These are phyloP conservation scores for Capsella rubella DNA, from an alignment of 441 rosid genomes.

Conservation along the genomic window DNA sequence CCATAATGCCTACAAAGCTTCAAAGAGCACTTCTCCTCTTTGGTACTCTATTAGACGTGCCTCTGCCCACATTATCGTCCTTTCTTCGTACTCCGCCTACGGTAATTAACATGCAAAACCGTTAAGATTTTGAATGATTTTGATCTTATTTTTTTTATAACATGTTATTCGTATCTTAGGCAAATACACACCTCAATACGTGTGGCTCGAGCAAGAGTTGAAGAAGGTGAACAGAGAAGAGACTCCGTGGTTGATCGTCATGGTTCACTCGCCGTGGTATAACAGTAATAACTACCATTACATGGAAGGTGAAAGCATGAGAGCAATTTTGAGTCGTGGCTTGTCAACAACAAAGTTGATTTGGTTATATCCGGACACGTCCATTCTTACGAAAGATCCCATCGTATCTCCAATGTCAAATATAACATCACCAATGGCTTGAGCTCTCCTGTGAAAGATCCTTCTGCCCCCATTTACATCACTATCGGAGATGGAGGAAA, in stretches of 20 bases:
- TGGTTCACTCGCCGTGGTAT: constrained; percentile 67
- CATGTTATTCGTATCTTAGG: constrained; percentile 43
- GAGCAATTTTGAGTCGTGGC: constrained; percentile 67
- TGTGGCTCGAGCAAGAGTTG: constrained; percentile 63
- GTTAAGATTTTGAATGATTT: background rate
- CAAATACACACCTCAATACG: constrained; percentile 68
- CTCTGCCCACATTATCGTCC: constrained; percentile 62
- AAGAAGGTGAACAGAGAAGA: constrained; percentile 63
- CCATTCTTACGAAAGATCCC: constrained; percentile 70
- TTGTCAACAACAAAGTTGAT: constrained; percentile 70
- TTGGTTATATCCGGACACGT: constrained; percentile 75
- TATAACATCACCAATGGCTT: constrained; percentile 56
- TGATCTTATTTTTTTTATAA: background rate
- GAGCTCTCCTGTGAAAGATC: constrained; percentile 53
- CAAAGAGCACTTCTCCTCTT: constrained; percentile 62
- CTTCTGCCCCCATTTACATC: constrained; percentile 60
- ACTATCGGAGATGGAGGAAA: constrained; percentile 75
- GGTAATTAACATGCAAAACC: constrained; percentile 39
- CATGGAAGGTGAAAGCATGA: constrained; percentile 85
- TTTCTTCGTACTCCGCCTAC: constrained; percentile 73
- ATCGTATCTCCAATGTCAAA: constrained; percentile 49
- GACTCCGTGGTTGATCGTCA: constrained; percentile 79
- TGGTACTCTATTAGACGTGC: constrained; percentile 73
- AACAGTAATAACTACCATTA: constrained; percentile 65
- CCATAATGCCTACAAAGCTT: constrained; percentile 53